Conservation (phyloP, 1,284 basidiomycete species). For the Papiliotrema flavescens region DNA sequence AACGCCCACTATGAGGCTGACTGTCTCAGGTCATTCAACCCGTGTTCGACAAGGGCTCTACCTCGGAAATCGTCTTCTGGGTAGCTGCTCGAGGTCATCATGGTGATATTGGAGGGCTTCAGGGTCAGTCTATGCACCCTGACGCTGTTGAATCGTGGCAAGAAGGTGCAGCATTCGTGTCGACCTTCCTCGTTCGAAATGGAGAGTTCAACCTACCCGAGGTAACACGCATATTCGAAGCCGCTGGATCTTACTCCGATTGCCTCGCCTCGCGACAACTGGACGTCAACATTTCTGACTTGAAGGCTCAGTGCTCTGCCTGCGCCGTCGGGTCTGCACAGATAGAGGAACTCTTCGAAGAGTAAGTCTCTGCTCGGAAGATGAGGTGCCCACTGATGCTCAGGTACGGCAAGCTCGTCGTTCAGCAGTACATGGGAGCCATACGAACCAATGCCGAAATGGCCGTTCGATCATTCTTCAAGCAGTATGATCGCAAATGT, state of each 20-base stretch:
- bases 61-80: constrained; percentile 45
- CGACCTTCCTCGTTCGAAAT: constrained; percentile 15
- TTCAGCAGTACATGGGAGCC: constrained; percentile 65
- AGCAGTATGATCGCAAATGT: constrained; percentile 66
- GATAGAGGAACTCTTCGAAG: constrained; percentile 13
- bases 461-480: constrained; percentile 74
- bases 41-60: constrained; percentile 29
- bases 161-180: constrained; percentile 42
- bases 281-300: constrained; percentile 16
- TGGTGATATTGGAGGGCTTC: constrained; percentile 39
- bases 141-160: constrained; percentile 36
- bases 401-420: constrained; percentile 2
- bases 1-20: background rate
- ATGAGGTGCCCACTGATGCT: background rate
- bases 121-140: constrained; percentile 44
- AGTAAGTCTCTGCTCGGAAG: background rate
- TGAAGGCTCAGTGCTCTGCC: constrained; percentile 18
- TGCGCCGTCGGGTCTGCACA: constrained; percentile 17
- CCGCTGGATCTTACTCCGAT: constrained; percentile 9
- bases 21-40: constrained; percentile 34
- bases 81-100: constrained; percentile 42
- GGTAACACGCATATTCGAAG: constrained; percentile 8
- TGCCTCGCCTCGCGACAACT: constrained; percentile 8
- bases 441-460: constrained; percentile 84
- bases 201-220: constrained; percentile 14